Base-by-base conservation (phyloP, 176 grass and related monocot genomes). In the Rhipidocladum racemiflorum region DNA sequence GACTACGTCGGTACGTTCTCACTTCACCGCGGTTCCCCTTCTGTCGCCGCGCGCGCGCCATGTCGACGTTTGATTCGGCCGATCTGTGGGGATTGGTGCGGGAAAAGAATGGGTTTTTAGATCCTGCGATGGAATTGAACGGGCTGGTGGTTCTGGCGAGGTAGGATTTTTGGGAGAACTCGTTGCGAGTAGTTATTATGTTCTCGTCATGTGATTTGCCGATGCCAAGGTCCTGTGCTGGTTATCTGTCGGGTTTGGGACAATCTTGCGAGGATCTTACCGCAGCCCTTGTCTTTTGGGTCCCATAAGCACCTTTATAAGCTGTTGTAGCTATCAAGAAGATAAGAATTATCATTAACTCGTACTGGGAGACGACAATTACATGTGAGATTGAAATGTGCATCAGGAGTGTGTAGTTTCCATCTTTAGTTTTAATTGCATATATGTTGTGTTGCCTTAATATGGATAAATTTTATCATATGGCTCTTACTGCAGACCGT, bases 1-100 rank as follows among this genome's bases (percentile, higher is more conserved):
- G 95, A 97, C 85, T 97, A 97, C 66, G 95, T 97, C 24, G 95
- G 95, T 97, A 28, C 53, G 88, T 79, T 4, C 59, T 34, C 24
- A 25, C 0, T 18, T 61, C 27, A 18, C 25, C 32, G 34, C 73
- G 38, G 49, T 28, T n/a, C 6, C 74, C 48, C 32, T 14, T 21
- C n/a, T 39, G 1, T 40, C 20, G 18, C 32, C 61, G 0, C 50
- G 20, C 42, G 2, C 64, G 34, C 17, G 49, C 5, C 24, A 40
- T 61, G 30, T 57, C 4, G 50, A 15, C 51, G 21, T 36, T 61
- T 81, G 56, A 65, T 82, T 82, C 28, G 48, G 56, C 62, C 29
- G 40, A 86, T 86, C 50, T 61, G 46, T 25, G 4, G 6, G 4
- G 45, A 6, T 40, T 77, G 30, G 24, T 65, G 35, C 24, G 20